A percentile compares a stretch with the other conserved stretches of the same genome.
These are phyloP conservation scores for Pseudozyma tsukubaensis DNA, from an alignment of 1,284 basidiomycete species.

Conservation along the genomic window DNA sequence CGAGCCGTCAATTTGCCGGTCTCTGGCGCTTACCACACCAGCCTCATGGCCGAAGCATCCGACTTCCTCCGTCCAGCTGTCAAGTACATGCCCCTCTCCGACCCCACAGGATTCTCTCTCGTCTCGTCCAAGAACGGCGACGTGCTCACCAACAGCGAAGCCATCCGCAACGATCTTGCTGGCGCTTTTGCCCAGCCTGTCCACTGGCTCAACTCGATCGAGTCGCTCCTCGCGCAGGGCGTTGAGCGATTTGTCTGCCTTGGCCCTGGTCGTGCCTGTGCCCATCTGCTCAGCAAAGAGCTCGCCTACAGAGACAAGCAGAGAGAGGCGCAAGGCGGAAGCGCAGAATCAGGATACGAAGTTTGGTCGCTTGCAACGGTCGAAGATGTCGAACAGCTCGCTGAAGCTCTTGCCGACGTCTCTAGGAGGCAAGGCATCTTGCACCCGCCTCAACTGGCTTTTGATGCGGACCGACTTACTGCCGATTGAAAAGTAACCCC, in stretches of 20 bases:
- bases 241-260: conserved; percentile 65
- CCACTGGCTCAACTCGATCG: conserved; percentile 58
- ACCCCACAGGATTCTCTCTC: conserved; percentile 41
- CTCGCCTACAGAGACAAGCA: conserved; percentile 55
- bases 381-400: conserved; percentile 58
- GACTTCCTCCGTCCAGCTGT: conserved; percentile 53
- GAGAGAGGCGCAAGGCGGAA: conserved; percentile 22
- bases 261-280: conserved; percentile 64
- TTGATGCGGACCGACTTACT: conserved; percentile 27
- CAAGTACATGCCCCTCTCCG: conserved; percentile 56
- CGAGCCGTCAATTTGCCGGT: conserved; percentile 67
- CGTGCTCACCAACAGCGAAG: conserved; percentile 22
- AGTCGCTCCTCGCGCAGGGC: conserved; percentile 56
- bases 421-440: conserved; percentile 20
- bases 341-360: conserved; percentile 42
- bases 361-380: conserved; percentile 62
- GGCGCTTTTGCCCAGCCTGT: conserved; percentile 59
- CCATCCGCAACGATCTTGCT: conserved; percentile 53
- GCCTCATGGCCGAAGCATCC: conserved; percentile 56
- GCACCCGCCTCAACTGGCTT: conserved; percentile 9
- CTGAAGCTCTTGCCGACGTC: conserved; percentile 33
- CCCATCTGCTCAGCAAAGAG: conserved; percentile 66
- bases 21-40: conserved; percentile 64
- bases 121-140: conserved; percentile 57
- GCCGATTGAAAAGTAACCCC: conserved; percentile 17